Evolutionary conservation across 2,329 filamentous ascomycete genomes (phyloP).

Genomic region (Diplodia scrobiculata): DNA sequence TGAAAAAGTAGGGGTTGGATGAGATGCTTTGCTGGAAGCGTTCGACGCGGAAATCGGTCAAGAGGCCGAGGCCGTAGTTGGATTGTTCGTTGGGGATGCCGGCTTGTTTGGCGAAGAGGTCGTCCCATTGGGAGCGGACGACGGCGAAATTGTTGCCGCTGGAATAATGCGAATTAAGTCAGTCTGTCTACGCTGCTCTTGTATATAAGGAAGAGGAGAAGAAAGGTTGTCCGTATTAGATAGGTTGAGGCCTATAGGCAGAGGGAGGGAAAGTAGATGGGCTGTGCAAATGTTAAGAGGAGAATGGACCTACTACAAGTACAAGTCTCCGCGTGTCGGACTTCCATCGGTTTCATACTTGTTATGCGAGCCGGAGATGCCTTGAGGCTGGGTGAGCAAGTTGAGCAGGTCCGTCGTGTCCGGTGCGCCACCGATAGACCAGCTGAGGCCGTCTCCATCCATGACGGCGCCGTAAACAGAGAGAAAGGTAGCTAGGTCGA

Average conservation of each 20-base stretch:
- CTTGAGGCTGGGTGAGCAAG: conserved; percentile 18
- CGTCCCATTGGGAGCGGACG: conserved; percentile 10
- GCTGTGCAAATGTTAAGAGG: too few species aligned
- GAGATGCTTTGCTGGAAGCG: conserved; percentile 18
- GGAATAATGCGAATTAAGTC: not conserved
- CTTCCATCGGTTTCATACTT: conserved; percentile 12
- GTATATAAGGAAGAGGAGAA: not conserved
- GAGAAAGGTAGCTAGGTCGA: conserved; percentile 8
- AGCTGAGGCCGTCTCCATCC: conserved; percentile 11
- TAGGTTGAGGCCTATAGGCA: not conserved
- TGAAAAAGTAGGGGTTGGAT: conserved; percentile 17
- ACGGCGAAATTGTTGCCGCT: conserved; percentile 16
- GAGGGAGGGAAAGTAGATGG: not conserved
- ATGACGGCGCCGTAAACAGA: conserved; percentile 17
- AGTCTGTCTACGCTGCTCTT: not conserved
- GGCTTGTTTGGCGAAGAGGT: conserved; percentile 17
- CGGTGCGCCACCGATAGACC: conserved; percentile 19
- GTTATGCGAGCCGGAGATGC: conserved; percentile 12
- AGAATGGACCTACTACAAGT: not conserved
- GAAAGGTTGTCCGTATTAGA: too few species aligned
- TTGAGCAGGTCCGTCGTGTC: not conserved
- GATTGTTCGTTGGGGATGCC: conserved; percentile 2
- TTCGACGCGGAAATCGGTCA: conserved; percentile 20
- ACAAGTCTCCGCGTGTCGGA: conserved; percentile 14
- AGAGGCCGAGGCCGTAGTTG: conserved; percentile 11